These are phyloP conservation scores for Hapsidospora chrysogenum DNA, from an alignment of 495 filamentous ascomycete species.

Conservation along the genomic window DNA sequence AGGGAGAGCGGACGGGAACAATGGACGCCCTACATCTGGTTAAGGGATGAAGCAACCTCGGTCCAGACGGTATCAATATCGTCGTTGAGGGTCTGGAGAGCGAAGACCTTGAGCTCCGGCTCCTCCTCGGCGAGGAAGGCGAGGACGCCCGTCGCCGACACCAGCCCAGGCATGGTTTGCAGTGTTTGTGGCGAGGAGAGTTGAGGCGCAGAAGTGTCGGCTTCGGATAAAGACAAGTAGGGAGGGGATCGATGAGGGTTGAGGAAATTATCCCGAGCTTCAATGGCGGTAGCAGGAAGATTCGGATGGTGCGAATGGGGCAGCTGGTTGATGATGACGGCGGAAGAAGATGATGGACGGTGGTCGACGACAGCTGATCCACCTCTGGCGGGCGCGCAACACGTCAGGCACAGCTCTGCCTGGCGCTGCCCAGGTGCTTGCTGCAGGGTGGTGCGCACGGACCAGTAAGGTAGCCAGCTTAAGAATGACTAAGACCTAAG, in stretches of 20 bases:
- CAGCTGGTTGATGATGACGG: too few relatives aligned
- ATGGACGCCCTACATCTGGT: slow-evolving; percentile 96
- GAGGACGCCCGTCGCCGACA: slow-evolving; percentile 85
- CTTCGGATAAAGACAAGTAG: too few relatives aligned
- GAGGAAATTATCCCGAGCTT: too few relatives aligned
- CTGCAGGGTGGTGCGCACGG: background rate
- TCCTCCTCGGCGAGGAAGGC: slow-evolving; percentile 93
- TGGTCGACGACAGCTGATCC: too few relatives aligned
- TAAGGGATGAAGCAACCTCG: slow-evolving; percentile 80
- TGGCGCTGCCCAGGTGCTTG: slow-evolving; percentile 3
- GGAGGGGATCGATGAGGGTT: too few relatives aligned
- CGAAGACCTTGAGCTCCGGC: slow-evolving; percentile 80
- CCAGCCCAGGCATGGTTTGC: slow-evolving; percentile 74
- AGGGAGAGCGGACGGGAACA: slow-evolving; percentile 15
- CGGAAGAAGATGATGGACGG: too few relatives aligned
- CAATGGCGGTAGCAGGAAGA: too few relatives aligned
- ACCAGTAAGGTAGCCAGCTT: background rate
- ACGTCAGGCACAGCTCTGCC: slow-evolving; percentile 22
- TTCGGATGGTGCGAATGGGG: too few relatives aligned
- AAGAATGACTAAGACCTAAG: too few relatives aligned
- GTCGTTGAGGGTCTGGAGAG: slow-evolving; percentile 82
- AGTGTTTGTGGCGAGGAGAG: background rate
- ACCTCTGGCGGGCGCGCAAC: too few relatives aligned
- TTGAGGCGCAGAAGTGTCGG: too few relatives aligned
- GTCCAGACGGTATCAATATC: slow-evolving; percentile 95